These are phyloP conservation scores for Coleophoma crateriformis DNA, from an alignment of 2,329 filamentous ascomycete species.

Conservation along the genomic window DNA sequence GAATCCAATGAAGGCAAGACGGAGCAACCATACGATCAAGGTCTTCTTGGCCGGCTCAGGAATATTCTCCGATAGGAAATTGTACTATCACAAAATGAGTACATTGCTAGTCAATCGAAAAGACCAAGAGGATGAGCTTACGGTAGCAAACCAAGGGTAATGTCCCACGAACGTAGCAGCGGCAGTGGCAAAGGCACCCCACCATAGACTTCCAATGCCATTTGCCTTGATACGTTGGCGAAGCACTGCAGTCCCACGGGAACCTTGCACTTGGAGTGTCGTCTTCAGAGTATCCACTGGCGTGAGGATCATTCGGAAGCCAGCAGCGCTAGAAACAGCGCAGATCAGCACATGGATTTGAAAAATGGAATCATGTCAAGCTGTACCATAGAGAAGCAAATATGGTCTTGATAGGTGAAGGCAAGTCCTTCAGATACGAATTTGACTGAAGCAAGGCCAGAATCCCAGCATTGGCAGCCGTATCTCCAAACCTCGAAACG, in stretches of 20 bases:
- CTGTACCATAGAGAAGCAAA: constrained; percentile 39
- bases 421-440: constrained; percentile 35
- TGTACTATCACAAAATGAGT: constrained; percentile 30
- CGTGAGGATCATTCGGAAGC: constrained; percentile 41
- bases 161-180: constrained; percentile 43
- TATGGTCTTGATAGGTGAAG: constrained; percentile 37
- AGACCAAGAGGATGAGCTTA: constrained; percentile 12
- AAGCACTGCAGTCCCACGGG: constrained; percentile 35
- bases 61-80: constrained; percentile 33
- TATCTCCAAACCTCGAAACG: constrained; percentile 40
- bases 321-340: constrained; percentile 31
- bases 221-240: constrained; percentile 37
- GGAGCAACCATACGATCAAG: constrained; percentile 35
- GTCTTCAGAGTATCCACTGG: constrained; percentile 46
- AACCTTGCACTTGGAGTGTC: constrained; percentile 41
- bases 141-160: constrained; percentile 45
- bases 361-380: neutral
- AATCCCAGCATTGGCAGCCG: constrained; percentile 44
- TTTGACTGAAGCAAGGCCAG: constrained; percentile 41
- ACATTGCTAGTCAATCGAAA: neutral
- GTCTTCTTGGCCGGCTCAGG: constrained; percentile 34
- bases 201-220: constrained; percentile 41
- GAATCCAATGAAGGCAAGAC: constrained; percentile 38
- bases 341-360: neutral
- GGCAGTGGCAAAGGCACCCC: constrained; percentile 42